A percentile compares a stretch with the other conserved stretches of the same genome.
phyloP scores from a whole-genome alignment of 164 flowering plant species.

The Magnolia officinalis region DNA sequence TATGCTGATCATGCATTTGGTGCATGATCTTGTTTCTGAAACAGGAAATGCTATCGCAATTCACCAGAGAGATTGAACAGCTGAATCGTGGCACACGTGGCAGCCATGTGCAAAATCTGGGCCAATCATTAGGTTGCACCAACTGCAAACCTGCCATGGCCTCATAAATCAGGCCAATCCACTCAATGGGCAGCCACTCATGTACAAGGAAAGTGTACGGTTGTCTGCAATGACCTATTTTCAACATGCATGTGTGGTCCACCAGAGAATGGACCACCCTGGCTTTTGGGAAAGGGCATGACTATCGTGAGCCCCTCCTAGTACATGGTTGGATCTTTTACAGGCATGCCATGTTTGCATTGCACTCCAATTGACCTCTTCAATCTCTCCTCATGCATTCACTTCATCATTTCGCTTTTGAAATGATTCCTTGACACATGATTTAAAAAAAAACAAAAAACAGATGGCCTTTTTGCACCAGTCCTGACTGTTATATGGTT shows the following conservation, averaged over 20 bases:
- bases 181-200: background rate
- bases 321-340: background rate
- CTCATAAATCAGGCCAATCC: background rate
- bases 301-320: background rate
- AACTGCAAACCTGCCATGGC: background rate
- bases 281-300: background rate
- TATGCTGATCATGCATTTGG: background rate
- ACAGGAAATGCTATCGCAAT: background rate
- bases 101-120: background rate
- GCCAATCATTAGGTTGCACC: background rate
- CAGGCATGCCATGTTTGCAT: background rate
- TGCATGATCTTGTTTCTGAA: background rate
- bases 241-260: background rate
- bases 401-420: background rate
- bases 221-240: background rate
- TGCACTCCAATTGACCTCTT: background rate
- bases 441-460: background rate
- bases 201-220: no score
- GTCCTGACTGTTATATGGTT: conserved; percentile 6
- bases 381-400: no score
- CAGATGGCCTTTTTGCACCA: background rate
- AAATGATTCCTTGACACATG: background rate
- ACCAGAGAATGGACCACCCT: background rate
- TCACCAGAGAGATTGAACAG: background rate
- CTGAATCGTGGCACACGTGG: background rate